These are phyloP conservation scores for Penicillium sp. DNA, from an alignment of 2,329 filamentous ascomycete genomes.

Conservation along the genomic window DNA sequence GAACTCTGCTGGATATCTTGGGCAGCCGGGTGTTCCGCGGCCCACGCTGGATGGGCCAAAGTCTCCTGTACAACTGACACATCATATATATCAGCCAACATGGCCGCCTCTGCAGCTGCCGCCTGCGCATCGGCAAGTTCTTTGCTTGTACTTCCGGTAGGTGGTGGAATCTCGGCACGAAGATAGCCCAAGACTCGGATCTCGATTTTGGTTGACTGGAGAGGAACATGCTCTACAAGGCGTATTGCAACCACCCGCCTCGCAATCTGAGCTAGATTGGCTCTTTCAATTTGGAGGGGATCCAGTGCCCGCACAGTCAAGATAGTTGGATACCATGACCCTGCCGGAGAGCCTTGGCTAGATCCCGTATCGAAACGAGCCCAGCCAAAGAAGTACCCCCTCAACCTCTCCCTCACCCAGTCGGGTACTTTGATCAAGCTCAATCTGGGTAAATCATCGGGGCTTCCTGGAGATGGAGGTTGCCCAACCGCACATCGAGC, in stretches of 20 bases:
- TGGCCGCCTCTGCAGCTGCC: constrained; percentile 34
- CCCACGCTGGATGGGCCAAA: constrained; percentile 42
- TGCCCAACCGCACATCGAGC: constrained; percentile 15
- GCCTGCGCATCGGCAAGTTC: constrained; percentile 37
- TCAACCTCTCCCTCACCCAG: constrained; percentile 52
- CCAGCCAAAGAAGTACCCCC: constrained; percentile 65
- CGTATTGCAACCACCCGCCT: constrained; percentile 45
- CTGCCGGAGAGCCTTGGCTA: constrained; percentile 34
- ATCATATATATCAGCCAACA: constrained; percentile 42
- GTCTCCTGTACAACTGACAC: constrained; percentile 35
- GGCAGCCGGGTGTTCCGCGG: constrained; percentile 24
- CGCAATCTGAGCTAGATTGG: constrained; percentile 50
- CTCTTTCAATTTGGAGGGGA: constrained; percentile 47
- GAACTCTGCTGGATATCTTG: constrained; percentile 28
- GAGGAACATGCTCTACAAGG: constrained; percentile 27
- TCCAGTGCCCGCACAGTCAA: constrained; percentile 49
- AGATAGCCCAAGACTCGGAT: constrained; percentile 61
- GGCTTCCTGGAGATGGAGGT: constrained; percentile 35
- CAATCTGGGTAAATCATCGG: constrained; percentile 55
- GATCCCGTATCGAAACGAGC: constrained; percentile 40
- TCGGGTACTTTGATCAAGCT: constrained; percentile 53
- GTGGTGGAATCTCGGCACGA: constrained; percentile 37
- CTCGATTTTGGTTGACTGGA: constrained; percentile 44
- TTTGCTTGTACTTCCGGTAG: constrained; percentile 11
- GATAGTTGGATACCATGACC: constrained; percentile 57